Base-by-base conservation (phyloP, 2,329 filamentous ascomycete genomes). In the Cladobotryum mycophilum region DNA sequence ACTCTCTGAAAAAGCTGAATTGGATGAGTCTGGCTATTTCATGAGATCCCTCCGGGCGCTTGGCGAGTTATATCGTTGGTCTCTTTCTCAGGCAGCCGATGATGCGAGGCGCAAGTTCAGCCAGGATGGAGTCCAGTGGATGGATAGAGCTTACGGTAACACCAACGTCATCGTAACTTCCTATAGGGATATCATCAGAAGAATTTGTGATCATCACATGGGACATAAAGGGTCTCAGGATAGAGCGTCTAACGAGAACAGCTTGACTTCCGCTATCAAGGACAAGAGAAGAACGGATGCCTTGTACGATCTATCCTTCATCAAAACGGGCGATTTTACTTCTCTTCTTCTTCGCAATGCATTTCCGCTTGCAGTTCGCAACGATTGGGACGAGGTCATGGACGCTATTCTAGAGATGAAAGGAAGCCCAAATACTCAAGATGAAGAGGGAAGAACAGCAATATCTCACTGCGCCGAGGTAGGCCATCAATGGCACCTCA, bases 401-500 rank as follows among this genome's bases (percentile, higher is more conserved):
- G 41, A 43, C 11, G 47, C 35, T 0, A 42, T 56, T n/a, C 35
- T 58, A 13, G 46, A 58, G 40, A 33, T 59, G 43, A 42, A 40
- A 9, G 54, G 49, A 37, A 46, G 53, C 13, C 18, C 37, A 1
- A 38, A 51, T 25, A 53, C 49, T 25, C 41, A 49, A 41, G 54
- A 56, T n/a, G 30, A 56, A 34, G 41, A 45, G 4, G 53, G 54
- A 5, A 54, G 54, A 40, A 54, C 52, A 2, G 54, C 53, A 40
- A 37, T 51, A 25, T 57, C 55, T 1, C 36, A 55, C 30, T 52
- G 51, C 11, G 56, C 55, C 5, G 51, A 58, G 22, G 34, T 49
- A 15, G 56, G 56, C 3, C 17, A 46, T 20, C 34, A 51, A 35
- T 11, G 8, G 12, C 43, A 49, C 13, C 11, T 56, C 7, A 30